Conservation (phyloP, 495 filamentous ascomycete genomes). For the Aspergillus nanangensis region DNA sequence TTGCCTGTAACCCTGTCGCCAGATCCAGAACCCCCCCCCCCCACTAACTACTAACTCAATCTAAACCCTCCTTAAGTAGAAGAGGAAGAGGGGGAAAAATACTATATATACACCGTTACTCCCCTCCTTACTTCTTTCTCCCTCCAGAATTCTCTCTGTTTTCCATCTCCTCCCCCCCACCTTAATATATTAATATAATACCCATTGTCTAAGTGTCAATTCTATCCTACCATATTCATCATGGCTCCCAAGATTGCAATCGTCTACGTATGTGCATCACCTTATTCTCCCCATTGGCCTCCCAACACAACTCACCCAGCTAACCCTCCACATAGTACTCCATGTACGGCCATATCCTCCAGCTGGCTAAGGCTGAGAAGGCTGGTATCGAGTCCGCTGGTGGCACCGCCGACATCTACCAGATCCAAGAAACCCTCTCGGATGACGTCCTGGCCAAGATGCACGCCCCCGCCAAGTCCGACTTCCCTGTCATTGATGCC, state of each 20-base stretch:
- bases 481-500: conserved; percentile 65
- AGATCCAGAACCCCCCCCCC: no score
- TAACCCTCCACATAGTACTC: conserved; percentile 71
- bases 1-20: no score
- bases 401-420: conserved; percentile 72
- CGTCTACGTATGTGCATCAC: conserved; percentile 70
- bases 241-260: conserved; percentile 96
- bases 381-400: conserved; percentile 86
- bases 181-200: conserved; percentile 1
- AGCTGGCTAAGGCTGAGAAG: conserved; percentile 85
- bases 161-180: background rate
- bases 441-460: conserved; percentile 81
- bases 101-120: no score
- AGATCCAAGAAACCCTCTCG: conserved; percentile 83
- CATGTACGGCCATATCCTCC: conserved; percentile 87
- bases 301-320: conserved; percentile 10
- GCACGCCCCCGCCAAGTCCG: conserved; percentile 77
- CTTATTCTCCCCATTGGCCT: background rate
- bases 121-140: no score
- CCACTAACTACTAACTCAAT: no score
- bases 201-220: conserved; percentile 3
- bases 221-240: conserved; percentile 26
- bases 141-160: no score
- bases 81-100: no score
- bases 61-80: no score